Percentiles rank a stretch among this genome's conserved stretches.
Conservation (phyloP, 1,139 yeast species). For the Kodamaea derodonti region DNA sequence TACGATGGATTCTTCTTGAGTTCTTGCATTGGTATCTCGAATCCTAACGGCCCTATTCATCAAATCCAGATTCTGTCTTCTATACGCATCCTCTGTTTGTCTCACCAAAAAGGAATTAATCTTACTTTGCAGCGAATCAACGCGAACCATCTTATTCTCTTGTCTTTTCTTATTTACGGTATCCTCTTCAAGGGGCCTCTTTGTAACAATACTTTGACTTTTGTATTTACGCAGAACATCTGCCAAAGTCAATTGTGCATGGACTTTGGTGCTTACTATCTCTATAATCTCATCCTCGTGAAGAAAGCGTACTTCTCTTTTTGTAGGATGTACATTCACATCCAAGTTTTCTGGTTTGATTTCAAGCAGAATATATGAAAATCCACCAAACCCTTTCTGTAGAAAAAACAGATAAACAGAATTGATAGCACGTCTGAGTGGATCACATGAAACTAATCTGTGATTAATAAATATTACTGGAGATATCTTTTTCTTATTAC, state of each 20-base stretch:
- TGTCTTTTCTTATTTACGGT: slow-evolving; percentile 33
- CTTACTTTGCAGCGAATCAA: slow-evolving; percentile 67
- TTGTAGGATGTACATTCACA: slow-evolving; percentile 95
- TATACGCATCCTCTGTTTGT: slow-evolving; percentile 7
- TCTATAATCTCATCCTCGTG: slow-evolving; percentile 85
- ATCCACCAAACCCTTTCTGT: slow-evolving; percentile 80
- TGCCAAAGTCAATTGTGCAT: slow-evolving; percentile 48
- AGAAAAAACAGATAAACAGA: slow-evolving; percentile 63
- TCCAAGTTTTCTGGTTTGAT: slow-evolving; percentile 72
- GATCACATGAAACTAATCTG: slow-evolving; percentile 79
- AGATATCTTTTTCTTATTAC: slow-evolving; percentile 59
- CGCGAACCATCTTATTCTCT: slow-evolving; percentile 68
- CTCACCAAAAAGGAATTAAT: slow-evolving; percentile 41
- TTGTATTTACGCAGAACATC: slow-evolving; percentile 70
- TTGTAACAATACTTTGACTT: slow-evolving; percentile 53
- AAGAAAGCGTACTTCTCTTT: slow-evolving; percentile 83
- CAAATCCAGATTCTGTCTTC: not conserved
- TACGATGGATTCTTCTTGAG: not conserved
- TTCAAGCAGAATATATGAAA: slow-evolving; percentile 65
- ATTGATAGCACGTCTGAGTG: slow-evolving; percentile 64
- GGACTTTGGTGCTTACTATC: slow-evolving; percentile 47
- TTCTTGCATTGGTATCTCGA: not conserved
- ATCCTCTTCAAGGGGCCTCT: slow-evolving; percentile 4
- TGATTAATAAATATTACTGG: slow-evolving; percentile 84
- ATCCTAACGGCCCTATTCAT: not conserved